A percentile compares a stretch with the other conserved stretches of the same genome.
Evolutionary conservation across 2,329 filamentous ascomycete genomes (phyloP).

Genomic region (Fusarium sororula): DNA sequence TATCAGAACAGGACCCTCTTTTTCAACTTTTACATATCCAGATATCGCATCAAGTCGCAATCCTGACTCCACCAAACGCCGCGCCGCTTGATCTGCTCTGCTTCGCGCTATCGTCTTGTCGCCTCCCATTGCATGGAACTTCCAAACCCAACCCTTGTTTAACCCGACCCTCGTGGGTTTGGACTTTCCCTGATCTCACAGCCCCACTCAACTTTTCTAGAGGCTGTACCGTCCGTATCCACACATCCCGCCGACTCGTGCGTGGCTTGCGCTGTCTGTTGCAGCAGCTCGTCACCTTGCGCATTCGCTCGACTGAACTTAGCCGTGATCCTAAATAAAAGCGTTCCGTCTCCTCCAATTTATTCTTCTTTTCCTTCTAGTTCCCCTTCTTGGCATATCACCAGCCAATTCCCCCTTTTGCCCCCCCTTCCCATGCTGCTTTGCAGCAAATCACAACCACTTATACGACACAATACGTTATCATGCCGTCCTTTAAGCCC

Average conservation of each 20-base stretch:
- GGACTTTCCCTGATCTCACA: conserved; percentile 36
- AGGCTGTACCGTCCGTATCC: conserved; percentile 35
- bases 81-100: conserved; percentile 39
- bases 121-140: conserved; percentile 32
- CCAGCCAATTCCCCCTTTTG: conserved; percentile 19
- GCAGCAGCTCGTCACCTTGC: conserved; percentile 35
- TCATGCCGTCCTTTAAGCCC: conserved; percentile 66
- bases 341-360: conserved; percentile 39
- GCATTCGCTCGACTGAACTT: conserved; percentile 21
- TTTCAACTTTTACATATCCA: conserved; percentile 35
- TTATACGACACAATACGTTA: conserved; percentile 34
- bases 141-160: conserved; percentile 29
- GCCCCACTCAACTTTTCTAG: conserved; percentile 34
- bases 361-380: conserved; percentile 31
- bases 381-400: conserved; percentile 33
- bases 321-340: conserved; percentile 42
- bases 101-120: conserved; percentile 32
- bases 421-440: conserved; percentile 8
- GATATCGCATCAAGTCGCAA: conserved; percentile 23
- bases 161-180: conserved; percentile 27
- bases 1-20: conserved; percentile 43
- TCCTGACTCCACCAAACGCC: conserved; percentile 38
- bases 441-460: conserved; percentile 19
- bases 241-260: conserved; percentile 36
- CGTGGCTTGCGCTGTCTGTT: conserved; percentile 32